Conservation (phyloP, 2,329 filamentous ascomycete genomes). For the Aspergillus aculeatus region DNA sequence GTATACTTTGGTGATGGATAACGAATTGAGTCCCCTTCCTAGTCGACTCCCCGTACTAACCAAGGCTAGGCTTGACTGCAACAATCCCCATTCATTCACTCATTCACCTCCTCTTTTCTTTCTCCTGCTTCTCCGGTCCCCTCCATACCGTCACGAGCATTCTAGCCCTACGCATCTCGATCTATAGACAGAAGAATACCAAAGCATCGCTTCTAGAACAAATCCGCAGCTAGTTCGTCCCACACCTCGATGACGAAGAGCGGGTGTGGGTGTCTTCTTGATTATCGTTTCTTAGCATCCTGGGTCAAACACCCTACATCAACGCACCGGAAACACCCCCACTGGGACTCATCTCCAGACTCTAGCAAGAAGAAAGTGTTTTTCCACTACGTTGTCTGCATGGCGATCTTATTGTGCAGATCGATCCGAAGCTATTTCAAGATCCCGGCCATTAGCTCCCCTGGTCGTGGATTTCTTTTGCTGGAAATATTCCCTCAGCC, state of each 20-base stretch:
- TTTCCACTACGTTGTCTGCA: conserved; percentile 20
- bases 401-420: conserved; percentile 25
- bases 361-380: conserved; percentile 6
- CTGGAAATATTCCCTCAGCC: conserved; percentile 15
- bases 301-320: conserved; percentile 31
- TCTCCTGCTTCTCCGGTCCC: neutral
- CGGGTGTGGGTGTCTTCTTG: conserved; percentile 35
- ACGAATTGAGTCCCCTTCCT: no score
- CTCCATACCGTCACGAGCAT: neutral
- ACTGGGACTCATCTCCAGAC: conserved; percentile 7
- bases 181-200: neutral
- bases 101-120: neutral
- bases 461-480: conserved; percentile 18
- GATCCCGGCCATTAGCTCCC: conserved; percentile 20
- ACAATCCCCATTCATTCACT: neutral
- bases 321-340: conserved; percentile 25
- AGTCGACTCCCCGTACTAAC: neutral
- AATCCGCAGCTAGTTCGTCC: conserved; percentile 10
- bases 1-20: no score
- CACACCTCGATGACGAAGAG: conserved; percentile 38
- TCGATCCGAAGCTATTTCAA: conserved; percentile 20
- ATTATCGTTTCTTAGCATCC: conserved; percentile 37
- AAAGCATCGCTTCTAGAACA: neutral
- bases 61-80: neutral
- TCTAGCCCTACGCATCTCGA: neutral